phyloP scores from a whole-genome alignment of 805 yeast species.

The Hanseniaspora guilliermondii region DNA sequence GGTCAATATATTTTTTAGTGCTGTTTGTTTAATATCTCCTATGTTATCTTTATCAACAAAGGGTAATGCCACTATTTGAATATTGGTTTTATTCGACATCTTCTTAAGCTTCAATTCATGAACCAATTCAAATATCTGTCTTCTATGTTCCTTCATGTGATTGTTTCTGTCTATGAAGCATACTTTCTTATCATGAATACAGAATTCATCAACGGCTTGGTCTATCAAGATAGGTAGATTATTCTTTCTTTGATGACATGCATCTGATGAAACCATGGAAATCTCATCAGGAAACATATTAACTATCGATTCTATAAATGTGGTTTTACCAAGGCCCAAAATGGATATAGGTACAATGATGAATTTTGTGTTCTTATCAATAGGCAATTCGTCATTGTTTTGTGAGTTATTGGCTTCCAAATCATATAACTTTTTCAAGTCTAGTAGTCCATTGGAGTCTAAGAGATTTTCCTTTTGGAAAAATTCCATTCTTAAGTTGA shows the following conservation, averaged over 20 bases:
- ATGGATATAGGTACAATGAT: constrained; percentile 76
- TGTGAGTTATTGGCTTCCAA: constrained; percentile 31
- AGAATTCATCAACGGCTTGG: constrained; percentile 33
- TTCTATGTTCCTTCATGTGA: constrained; percentile 57
- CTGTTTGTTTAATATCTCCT: constrained; percentile 35
- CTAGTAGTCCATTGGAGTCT: constrained; percentile 35
- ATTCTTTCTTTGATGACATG: constrained; percentile 46
- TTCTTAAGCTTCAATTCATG: constrained; percentile 33
- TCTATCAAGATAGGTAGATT: constrained; percentile 40
- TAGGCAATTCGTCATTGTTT: constrained; percentile 23
- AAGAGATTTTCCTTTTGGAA: constrained; percentile 39
- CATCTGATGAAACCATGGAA: constrained; percentile 61
- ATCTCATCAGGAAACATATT: constrained; percentile 44
- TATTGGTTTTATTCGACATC: constrained; percentile 32
- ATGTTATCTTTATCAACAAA: constrained; percentile 25
- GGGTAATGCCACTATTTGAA: constrained; percentile 50
- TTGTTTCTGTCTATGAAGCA: constrained; percentile 78
- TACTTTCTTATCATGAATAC: constrained; percentile 27
- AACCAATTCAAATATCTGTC: constrained; percentile 47
- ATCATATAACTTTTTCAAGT: constrained; percentile 31
- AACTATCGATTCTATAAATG: constrained; percentile 51
- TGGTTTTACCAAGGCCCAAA: constrained; percentile 91
- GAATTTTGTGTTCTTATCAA: constrained; percentile 36
- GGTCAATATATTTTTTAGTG: constrained; percentile 43
- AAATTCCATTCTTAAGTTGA: constrained; percentile 57